Evolutionary conservation across 768 basidiomycete species (phyloP).

Genomic region (Clavaria fumosa): DNA sequence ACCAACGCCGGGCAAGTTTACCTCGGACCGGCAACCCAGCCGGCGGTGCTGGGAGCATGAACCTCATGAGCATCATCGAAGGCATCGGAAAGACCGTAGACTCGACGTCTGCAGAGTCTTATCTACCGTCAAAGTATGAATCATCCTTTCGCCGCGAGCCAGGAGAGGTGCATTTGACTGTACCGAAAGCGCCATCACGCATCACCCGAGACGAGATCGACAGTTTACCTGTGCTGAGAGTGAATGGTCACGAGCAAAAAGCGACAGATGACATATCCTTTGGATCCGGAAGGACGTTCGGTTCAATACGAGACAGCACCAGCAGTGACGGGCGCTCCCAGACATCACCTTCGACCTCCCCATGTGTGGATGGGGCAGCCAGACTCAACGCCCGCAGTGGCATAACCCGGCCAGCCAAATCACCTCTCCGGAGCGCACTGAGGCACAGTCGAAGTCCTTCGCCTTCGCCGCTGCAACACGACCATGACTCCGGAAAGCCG

Average conservation of each 20-base stretch:
- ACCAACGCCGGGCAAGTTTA: background rate
- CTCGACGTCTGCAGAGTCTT: too few relatives aligned
- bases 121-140: too few relatives aligned
- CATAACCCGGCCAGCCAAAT: slow-evolving; percentile 23
- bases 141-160: too few relatives aligned
- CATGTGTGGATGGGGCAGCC: too few relatives aligned
- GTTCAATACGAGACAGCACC: slow-evolving; percentile 9
- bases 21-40: background rate
- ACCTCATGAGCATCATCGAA: slow-evolving; percentile 58
- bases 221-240: slow-evolving; percentile 8
- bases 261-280: slow-evolving; percentile 4
- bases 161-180: slow-evolving; percentile 11
- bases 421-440: slow-evolving; percentile 49
- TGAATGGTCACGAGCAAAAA: background rate
- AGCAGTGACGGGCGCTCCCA: too few relatives aligned
- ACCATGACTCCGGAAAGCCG: too few relatives aligned
- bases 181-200: slow-evolving; percentile 31
- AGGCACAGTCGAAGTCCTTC: slow-evolving; percentile 38
- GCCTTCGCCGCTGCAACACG: slow-evolving; percentile 20
- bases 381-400: background rate
- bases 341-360: too few relatives aligned
- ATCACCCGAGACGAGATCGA: slow-evolving; percentile 20
- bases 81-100: slow-evolving; percentile 33
- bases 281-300: background rate
- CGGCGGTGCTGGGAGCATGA: slow-evolving; percentile 15